Evolutionary conservation across 768 basidiomycete genomes (phyloP).

Genomic region (Suillus placidus): DNA sequence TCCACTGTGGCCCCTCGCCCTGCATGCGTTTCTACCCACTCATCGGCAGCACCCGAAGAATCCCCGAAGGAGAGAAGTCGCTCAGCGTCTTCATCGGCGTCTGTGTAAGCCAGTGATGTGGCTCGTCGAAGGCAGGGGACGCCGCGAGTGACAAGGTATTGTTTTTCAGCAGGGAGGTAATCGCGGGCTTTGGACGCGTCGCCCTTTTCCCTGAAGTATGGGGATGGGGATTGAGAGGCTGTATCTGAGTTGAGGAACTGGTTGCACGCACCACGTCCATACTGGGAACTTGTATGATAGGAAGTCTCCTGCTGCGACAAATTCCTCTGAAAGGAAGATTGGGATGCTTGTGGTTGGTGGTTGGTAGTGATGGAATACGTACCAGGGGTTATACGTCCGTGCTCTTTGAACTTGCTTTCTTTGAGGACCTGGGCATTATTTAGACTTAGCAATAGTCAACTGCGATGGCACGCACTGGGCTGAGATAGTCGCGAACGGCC

Average conservation of each 20-base stretch:
- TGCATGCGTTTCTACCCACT: conserved; percentile 99
- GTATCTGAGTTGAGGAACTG: conserved; percentile 1
- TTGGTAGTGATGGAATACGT: conserved; percentile 25
- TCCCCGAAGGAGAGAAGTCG: conserved; percentile 85
- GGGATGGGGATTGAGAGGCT: conserved; percentile 10
- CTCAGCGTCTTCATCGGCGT: conserved; percentile 95
- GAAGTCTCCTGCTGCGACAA: conserved; percentile 97
- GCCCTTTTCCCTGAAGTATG: conserved; percentile 81
- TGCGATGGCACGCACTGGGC: conserved; percentile 60
- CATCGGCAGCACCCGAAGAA: conserved; percentile 66
- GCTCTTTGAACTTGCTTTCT: conserved; percentile 99
- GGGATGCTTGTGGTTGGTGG: background rate
- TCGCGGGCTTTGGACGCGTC: conserved; percentile 85
- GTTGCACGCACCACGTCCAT: conserved; percentile 82
- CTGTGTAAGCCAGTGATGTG: conserved; percentile 89
- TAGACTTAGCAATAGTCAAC: conserved; percentile 21
- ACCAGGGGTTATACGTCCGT: conserved; percentile 96
- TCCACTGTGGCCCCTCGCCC: conserved; percentile 61
- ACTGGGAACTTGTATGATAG: conserved; percentile 97
- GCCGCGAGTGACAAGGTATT: conserved; percentile 93
- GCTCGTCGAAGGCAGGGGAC: conserved; percentile 97
- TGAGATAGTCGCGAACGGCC: conserved; percentile 93
- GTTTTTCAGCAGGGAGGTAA: conserved; percentile 94
- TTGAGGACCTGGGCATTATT: conserved; percentile 74
- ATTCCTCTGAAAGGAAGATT: conserved; percentile 71